Evolutionary conservation across 108 stramenopile species (phyloP), one percentile per base, ranked within the genome.

Genomic region (Nannochloropsis gaditana): DNA sequence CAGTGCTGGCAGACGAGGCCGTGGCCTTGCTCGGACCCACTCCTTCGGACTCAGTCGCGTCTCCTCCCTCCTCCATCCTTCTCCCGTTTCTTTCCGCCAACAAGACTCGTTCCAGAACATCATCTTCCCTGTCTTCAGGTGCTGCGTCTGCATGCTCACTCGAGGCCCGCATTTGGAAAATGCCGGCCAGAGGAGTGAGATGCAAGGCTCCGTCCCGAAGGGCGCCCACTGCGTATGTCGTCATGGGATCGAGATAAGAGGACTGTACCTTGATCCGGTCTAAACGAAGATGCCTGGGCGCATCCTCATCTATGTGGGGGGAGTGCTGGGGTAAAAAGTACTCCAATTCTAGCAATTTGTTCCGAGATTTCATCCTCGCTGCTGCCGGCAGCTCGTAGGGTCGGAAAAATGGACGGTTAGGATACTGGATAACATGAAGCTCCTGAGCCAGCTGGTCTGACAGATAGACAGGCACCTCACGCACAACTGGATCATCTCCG

Each of bases 401-500:
- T 6, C 59, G 59, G 8, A n/a, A 73, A 73, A 73, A 73, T 15
- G 59, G 59, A n/a, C 59, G 59, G 59, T 73, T 73, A 8, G 59
- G 59, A n/a, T 73, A 73, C 59, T 73, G 59, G 59, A 73, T 73
- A 15, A 73, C 59, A n/a, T 73, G 59, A n/a, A 73, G 59, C 59
- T 73, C 59, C 59, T 73, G 59, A 6, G 59, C 59, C 6, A 73
- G 59, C 59, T 73, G 4, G n/a, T n/a, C 8, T 15, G 59, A 73
- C 19, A 73, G 59, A n/a, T 73, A 73, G 59, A 73, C 59, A 73
- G 59, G 59, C n/a, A 73, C 59, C 59, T 73, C 59, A 73, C 59
- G 59, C n/a, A 73, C 59, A 3, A 73, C 59, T 2, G 59, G 59
- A n/a, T 73, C 59, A 3, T 73, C 59, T n/a, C 2, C 59, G n/a